A percentile compares a stretch with the other conserved stretches of the same genome.
Evolutionary conservation across 768 basidiomycete genomes (phyloP).

Genomic region (Rhodotorula taiwanensis): DNA sequence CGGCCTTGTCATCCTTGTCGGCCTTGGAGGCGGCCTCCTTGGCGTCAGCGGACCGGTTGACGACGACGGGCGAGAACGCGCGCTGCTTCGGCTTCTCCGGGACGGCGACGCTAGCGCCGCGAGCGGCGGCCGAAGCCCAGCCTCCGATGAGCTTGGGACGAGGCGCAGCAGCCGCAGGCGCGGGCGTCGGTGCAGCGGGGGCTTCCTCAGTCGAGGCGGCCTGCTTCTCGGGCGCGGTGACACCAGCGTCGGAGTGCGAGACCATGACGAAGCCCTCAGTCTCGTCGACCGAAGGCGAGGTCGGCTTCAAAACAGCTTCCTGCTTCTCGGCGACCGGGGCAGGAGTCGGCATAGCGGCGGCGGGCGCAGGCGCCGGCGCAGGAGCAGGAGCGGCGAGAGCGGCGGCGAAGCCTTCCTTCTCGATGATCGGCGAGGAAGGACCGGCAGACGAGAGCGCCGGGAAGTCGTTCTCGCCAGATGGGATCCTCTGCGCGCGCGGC

Average conservation of each 20-base stretch:
- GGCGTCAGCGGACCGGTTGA: neutral
- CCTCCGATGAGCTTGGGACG: conserved; percentile 10
- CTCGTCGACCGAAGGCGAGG: conserved; percentile 5
- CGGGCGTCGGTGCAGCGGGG: neutral
- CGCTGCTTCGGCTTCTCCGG: conserved; percentile 5
- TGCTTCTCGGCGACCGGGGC: neutral
- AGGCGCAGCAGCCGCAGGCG: neutral
- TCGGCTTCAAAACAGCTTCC: no score
- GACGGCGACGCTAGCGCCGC: conserved; percentile 18
- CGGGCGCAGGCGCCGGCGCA: neutral
- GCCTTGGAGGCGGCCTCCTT: neutral
- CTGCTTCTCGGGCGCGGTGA: neutral
- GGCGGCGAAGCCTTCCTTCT: neutral
- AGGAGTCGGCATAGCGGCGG: neutral
- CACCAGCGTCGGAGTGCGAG: conserved; percentile 16
- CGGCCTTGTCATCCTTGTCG: neutral
- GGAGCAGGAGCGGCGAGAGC: neutral
- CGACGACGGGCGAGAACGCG: neutral
- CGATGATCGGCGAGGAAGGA: conserved; percentile 2
- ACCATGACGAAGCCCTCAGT: conserved; percentile 23
- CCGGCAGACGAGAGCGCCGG: conserved; percentile 24
- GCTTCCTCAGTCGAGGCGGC: neutral
- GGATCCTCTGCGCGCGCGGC: neutral
- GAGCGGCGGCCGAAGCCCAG: conserved; percentile 30
- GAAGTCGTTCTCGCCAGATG: conserved; percentile 20